A percentile compares a stretch with the other conserved stretches of the same genome.
These are phyloP conservation scores for Cucurbita ficifolia DNA, from an alignment of 306 rosid genomes.

Conservation along the genomic window DNA sequence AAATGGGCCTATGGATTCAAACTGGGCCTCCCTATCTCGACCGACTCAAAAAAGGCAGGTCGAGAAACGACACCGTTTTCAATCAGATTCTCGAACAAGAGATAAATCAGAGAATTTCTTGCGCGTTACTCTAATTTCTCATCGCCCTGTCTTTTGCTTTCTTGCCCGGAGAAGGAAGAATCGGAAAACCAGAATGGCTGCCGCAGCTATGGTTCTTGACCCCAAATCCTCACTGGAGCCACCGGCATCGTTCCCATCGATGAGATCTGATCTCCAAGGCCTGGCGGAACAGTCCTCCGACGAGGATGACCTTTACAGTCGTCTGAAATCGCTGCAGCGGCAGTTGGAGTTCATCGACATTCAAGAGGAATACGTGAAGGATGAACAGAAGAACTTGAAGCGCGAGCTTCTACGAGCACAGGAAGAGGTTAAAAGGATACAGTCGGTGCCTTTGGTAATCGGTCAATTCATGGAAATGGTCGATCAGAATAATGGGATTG, in stretches of 20 bases:
- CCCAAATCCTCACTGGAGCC: constrained; percentile 54
- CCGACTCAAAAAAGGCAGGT: neutral
- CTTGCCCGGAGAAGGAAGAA: neutral
- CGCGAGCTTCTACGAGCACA: constrained; percentile 94
- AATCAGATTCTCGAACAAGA: neutral
- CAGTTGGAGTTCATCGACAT: constrained; percentile 87
- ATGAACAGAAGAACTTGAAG: constrained; percentile 87
- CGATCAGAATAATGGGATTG: constrained; percentile 84
- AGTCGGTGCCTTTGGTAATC: constrained; percentile 87
- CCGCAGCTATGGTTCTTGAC: constrained; percentile 62
- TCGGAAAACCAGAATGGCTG: constrained; percentile 36
- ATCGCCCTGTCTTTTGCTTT: neutral
- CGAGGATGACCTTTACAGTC: constrained; percentile 82
- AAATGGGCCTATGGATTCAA: neutral
- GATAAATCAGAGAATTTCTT: constrained; percentile 3
- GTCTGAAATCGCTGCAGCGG: constrained; percentile 56
- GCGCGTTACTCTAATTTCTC: constrained; percentile 4
- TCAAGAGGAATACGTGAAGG: constrained; percentile 86
- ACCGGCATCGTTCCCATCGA: constrained; percentile 41
- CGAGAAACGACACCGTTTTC: neutral
- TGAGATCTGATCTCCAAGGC: constrained; percentile 41
- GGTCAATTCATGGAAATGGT: constrained; percentile 99
- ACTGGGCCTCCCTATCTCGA: neutral
- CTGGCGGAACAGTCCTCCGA: constrained; percentile 29
- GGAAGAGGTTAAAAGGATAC: constrained; percentile 95